A percentile compares a stretch with the other conserved stretches of the same genome.
phyloP scores from a whole-genome alignment of 306 rosid species.

The Quercus wislizeni region DNA sequence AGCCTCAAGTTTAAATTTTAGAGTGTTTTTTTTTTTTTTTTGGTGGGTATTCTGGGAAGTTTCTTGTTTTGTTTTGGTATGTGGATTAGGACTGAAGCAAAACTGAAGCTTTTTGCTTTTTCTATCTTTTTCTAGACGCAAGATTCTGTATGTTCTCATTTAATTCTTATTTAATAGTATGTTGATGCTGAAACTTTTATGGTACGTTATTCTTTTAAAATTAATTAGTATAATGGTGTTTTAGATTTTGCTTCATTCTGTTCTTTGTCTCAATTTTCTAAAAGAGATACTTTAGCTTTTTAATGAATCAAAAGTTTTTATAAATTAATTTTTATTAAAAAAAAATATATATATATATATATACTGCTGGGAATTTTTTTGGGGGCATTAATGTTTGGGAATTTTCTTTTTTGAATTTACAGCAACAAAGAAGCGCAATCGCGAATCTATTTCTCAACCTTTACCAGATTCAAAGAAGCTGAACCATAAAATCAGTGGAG shows the following conservation, averaged over 20 bases:
- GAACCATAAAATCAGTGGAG: conserved; percentile 36
- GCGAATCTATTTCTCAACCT: conserved; percentile 43
- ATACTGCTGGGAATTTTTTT: not conserved
- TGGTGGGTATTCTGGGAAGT: conserved; percentile 14
- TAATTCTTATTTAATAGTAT: conserved; percentile 10
- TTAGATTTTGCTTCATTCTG: conserved; percentile 20
- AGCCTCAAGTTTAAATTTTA: not conserved
- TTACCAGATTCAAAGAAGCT: conserved; percentile 51
- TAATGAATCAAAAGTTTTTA: conserved; percentile 22
- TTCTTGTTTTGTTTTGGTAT: not conserved
- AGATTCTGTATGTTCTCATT: conserved; percentile 29
- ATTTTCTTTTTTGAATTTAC: conserved; percentile 10
- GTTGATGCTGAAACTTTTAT: conserved; percentile 13
- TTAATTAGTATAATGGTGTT: conserved; percentile 3
- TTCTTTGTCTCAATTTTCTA: conserved; percentile 17
- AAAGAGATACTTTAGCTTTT: conserved; percentile 31
- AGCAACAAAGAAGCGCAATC: conserved; percentile 77
- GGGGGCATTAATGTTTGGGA: not conserved
- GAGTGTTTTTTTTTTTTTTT: not conserved
- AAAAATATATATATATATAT: not conserved
- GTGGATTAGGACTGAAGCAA: conserved; percentile 44
- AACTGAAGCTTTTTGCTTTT: conserved; percentile 34
- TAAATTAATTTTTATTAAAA: not conserved
- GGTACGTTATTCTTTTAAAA: conserved; percentile 14
- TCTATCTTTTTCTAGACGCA: conserved; percentile 28